Evolutionary conservation across 176 grass and related monocot genomes (phyloP), one percentile per base, ranked within the genome.

Genomic region (Zea mays): DNA sequence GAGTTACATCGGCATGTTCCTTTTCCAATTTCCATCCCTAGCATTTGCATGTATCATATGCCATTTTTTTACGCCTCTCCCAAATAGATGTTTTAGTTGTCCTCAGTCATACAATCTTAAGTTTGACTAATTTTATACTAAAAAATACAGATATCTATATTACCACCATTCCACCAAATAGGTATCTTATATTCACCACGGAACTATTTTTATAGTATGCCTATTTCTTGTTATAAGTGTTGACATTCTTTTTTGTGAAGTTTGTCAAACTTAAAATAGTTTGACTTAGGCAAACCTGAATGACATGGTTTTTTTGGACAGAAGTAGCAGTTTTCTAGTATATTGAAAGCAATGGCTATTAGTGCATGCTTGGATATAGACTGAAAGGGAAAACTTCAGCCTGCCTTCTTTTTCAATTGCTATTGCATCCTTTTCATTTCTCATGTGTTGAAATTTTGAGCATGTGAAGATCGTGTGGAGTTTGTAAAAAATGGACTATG

Each of bases 21-120:
- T 69, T 76, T 37, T n/a, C n/a, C 78, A 69, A 75, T 37, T 75
- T 45, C 35, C 37, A 67, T 39, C 65, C 27, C n/a, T n/a, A n/a
- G n/a, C 58, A 61, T 61, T 13, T 63, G 45, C 11, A 47, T 65
- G 15, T 78, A 51, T 48, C 59, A n/a, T n/a, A n/a, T n/a, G n/a
- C n/a, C n/a, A n/a, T n/a, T n/a, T n/a, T n/a, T n/a, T n/a, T n/a
- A n/a, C n/a, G n/a, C n/a, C n/a, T n/a, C n/a, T n/a, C n/a, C n/a
- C 55, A 58, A 58, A 58, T 7, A 58, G 54, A 20, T 0, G 7
- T 56, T 56, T 17, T 56, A 56, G 54, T 55, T 55, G 7, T 6
- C 7, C 17, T 56, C 54, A 20, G 54, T 17, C 7, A 56, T 19
- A 56, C 54, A 8, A 56, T 56, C 54, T n/a, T 8, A 20, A 20